These are phyloP conservation scores for Ascochyta rabiei DNA, from an alignment of 2,329 filamentous ascomycete genomes.

Conservation along the genomic window DNA sequence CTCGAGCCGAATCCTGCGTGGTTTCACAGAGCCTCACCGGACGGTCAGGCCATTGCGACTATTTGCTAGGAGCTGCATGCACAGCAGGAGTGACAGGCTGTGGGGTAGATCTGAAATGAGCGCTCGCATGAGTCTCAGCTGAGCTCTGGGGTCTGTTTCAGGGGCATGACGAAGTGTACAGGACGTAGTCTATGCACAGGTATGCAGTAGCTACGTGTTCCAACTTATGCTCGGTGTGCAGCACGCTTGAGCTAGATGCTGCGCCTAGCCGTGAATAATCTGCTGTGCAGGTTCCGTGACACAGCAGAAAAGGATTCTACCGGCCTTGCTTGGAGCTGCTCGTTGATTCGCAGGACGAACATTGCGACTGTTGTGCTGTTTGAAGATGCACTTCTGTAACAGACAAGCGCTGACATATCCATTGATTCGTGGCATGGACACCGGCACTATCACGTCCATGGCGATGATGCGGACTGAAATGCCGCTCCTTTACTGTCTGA, in stretches of 20 bases:
- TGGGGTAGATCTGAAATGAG: constrained; percentile 28
- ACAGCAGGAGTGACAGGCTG: constrained; percentile 24
- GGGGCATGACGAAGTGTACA: not conserved
- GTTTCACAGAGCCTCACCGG: constrained; percentile 30
- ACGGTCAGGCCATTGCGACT: constrained; percentile 16
- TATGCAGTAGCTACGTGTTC: constrained; percentile 13
- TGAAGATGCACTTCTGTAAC: not conserved
- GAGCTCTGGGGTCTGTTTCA: constrained; percentile 17
- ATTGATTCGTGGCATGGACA: not conserved
- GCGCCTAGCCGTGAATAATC: constrained; percentile 25
- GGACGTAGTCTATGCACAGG: constrained; percentile 12
- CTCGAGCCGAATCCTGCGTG: constrained; percentile 6
- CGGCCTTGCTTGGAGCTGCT: not conserved
- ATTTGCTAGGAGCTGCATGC: not conserved
- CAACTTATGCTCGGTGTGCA: constrained; percentile 8
- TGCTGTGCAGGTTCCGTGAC: constrained; percentile 24
- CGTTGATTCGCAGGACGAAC: constrained; percentile 1
- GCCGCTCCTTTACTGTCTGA: constrained; percentile 13
- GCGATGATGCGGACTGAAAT: not conserved
- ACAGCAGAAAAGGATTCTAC: constrained; percentile 17
- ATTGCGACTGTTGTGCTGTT: not conserved
- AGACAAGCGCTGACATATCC: constrained; percentile 2
- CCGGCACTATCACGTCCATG: not conserved
- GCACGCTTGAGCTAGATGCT: constrained; percentile 20
- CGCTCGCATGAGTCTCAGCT: constrained; percentile 28